These are phyloP conservation scores for Penicillium robsamsonii DNA, from an alignment of 495 filamentous ascomycete genomes.

Conservation along the genomic window DNA sequence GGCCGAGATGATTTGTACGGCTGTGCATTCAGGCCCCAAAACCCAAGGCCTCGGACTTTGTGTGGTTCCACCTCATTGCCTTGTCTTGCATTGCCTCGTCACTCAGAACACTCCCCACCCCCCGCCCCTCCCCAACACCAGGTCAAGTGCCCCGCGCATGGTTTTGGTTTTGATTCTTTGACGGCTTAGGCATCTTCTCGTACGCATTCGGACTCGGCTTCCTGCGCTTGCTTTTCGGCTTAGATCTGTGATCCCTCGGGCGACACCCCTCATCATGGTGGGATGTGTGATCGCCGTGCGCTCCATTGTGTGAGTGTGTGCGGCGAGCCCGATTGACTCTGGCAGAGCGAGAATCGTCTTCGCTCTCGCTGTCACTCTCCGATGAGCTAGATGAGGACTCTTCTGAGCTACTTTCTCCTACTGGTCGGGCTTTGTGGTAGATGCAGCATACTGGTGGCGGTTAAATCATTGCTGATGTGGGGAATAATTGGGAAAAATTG, in stretches of 20 bases:
- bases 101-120: background rate
- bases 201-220: slow-evolving; percentile 89
- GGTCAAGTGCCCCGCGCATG: slow-evolving; percentile 11
- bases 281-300: background rate
- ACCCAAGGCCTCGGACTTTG: background rate
- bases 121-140: background rate
- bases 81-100: slow-evolving; percentile 7
- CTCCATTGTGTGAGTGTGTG: slow-evolving; percentile 21
- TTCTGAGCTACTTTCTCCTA: slow-evolving; percentile 83
- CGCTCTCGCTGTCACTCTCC: slow-evolving; percentile 59
- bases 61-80: background rate
- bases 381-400: slow-evolving; percentile 67
- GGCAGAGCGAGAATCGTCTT: slow-evolving; percentile 31
- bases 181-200: slow-evolving; percentile 77
- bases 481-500: background rate
- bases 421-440: slow-evolving; percentile 79
- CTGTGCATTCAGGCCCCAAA: background rate
- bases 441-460: slow-evolving; percentile 83
- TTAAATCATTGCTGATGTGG: background rate
- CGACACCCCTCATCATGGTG: slow-evolving; percentile 22
- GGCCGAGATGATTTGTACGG: background rate
- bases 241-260: slow-evolving; percentile 27
- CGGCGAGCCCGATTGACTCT: slow-evolving; percentile 19
- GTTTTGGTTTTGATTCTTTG: slow-evolving; percentile 15
- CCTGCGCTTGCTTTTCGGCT: slow-evolving; percentile 42